Conservation (phyloP, 75 land plant genomes). For the Isoetes taiwanensis region DNA sequence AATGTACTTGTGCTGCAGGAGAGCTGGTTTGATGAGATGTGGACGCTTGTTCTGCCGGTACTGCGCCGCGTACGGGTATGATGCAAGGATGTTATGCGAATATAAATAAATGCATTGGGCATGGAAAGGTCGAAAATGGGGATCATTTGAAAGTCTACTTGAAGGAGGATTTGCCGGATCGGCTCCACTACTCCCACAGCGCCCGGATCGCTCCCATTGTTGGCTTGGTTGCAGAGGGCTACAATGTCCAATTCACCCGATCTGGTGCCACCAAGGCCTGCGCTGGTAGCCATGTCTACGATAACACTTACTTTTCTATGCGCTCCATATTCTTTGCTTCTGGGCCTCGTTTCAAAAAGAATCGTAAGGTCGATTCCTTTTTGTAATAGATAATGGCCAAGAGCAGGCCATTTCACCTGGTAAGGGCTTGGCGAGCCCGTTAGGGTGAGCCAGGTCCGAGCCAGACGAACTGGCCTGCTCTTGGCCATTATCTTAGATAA, state of each 20-base stretch:
- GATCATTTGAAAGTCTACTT: constrained; percentile 44
- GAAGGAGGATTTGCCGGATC: constrained; percentile 71
- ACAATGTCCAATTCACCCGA: constrained; percentile 54
- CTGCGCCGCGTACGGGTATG: constrained; percentile 44
- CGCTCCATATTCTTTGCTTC: constrained; percentile 76
- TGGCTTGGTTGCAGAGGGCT: constrained; percentile 72
- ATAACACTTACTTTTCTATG: constrained; percentile 78
- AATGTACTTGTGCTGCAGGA: constrained; percentile 58
- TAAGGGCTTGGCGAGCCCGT: no score
- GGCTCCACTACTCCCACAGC: constrained; percentile 59
- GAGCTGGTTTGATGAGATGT: constrained; percentile 60
- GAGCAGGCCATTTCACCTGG: no score
- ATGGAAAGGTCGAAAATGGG: constrained; percentile 72
- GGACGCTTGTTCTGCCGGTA: constrained; percentile 60
- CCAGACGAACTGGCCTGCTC: no score
- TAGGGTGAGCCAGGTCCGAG: no score
- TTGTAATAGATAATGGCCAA: no score
- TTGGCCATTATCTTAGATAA: no score
- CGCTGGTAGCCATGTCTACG: constrained; percentile 96
- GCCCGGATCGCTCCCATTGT: constrained; percentile 77
- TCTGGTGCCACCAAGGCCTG: constrained; percentile 37
- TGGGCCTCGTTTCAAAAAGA: constrained; percentile 77
- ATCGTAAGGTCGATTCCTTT: constrained; percentile 57
- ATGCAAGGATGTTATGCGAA: constrained; percentile 37
- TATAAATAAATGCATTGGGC: constrained; percentile 47